These are phyloP conservation scores for Neodidymelliopsis sp. DNA, from an alignment of 2,329 filamentous ascomycete species.

Conservation along the genomic window DNA sequence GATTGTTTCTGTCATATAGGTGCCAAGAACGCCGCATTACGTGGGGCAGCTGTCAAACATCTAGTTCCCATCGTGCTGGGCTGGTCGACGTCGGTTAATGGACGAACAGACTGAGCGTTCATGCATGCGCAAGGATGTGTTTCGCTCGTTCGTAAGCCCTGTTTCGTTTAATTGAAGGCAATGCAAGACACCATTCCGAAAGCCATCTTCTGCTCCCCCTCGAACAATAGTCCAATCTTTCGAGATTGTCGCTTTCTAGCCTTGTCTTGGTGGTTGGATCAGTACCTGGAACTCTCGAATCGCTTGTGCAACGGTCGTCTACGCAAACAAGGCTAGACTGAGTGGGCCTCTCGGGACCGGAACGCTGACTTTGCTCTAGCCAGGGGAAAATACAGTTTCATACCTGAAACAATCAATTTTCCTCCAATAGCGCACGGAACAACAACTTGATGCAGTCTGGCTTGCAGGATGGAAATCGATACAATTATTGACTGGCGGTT, in stretches of 20 bases:
- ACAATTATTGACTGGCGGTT: conserved; percentile 3
- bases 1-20: conserved; percentile 28
- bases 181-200: neutral
- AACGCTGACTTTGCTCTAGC: conserved; percentile 11
- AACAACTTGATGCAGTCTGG: conserved; percentile 15
- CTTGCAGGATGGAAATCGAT: conserved; percentile 19
- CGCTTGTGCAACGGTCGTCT: conserved; percentile 21
- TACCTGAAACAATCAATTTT: conserved; percentile 30
- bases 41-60: conserved; percentile 25
- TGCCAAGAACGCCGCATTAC: conserved; percentile 17
- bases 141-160: neutral
- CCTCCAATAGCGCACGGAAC: conserved; percentile 25
- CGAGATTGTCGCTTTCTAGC: neutral
- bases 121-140: conserved; percentile 10
- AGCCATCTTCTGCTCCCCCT: neutral
- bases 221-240: neutral
- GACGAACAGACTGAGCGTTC: conserved; percentile 1
- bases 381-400: conserved; percentile 27
- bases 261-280: conserved; percentile 1
- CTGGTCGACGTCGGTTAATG: conserved; percentile 4
- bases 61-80: conserved; percentile 7
- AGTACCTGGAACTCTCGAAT: conserved; percentile 4
- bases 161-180: neutral
- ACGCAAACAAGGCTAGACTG: conserved; percentile 13
- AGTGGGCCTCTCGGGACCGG: conserved; percentile 14